Percentiles rank a stretch among this genome's conserved stretches.
Evolutionary conservation across 768 basidiomycete genomes (phyloP).

Genomic region (Amanita brunnescens): DNA sequence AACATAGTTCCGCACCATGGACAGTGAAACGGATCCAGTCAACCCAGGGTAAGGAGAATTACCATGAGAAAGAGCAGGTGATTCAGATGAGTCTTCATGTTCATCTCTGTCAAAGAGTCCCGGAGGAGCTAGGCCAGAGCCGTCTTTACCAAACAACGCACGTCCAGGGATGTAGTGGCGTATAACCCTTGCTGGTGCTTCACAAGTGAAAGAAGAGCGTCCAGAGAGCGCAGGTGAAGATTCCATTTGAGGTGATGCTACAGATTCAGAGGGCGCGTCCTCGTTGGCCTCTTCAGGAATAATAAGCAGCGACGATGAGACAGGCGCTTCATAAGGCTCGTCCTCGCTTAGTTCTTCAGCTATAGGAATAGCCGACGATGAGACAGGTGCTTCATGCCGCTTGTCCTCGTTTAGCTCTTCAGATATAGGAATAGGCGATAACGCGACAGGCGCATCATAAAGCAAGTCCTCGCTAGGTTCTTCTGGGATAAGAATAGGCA

Average conservation of each 20-base stretch:
- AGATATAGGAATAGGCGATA: too few relatives aligned
- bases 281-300: neutral
- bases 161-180: constrained; percentile 1
- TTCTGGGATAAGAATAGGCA: too few relatives aligned
- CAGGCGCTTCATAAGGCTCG: neutral
- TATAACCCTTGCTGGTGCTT: neutral
- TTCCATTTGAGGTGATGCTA: too few relatives aligned
- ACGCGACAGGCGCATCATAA: too few relatives aligned
- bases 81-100: neutral
- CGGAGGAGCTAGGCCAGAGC: neutral
- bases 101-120: neutral
- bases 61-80: neutral
- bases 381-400: too few relatives aligned
- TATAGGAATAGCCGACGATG: neutral
- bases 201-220: neutral
- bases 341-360: neutral
- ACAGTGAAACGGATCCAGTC: neutral
- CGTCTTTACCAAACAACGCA: neutral
- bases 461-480: too few relatives aligned
- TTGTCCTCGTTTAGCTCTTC: too few relatives aligned
- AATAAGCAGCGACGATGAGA: neutral
- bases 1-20: neutral
- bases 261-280: too few relatives aligned
- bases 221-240: neutral
- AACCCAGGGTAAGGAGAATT: neutral